Conservation (phyloP, 805 yeast genomes). For the Saccharomycopsis babjevae region DNA sequence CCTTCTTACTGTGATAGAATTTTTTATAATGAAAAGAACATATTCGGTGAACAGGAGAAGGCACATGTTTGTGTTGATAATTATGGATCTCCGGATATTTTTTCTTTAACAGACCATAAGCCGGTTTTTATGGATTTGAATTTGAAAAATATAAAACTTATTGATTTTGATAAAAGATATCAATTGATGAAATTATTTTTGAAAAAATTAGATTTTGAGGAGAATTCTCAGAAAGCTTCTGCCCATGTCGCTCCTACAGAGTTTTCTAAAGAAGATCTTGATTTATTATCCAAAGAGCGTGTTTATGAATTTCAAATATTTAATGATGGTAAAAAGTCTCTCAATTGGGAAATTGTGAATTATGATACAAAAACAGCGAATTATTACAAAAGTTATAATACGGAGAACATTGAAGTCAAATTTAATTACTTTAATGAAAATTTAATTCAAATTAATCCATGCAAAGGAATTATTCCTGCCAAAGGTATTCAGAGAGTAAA, state of each 20-base stretch:
- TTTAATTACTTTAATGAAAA: slow-evolving; percentile 12
- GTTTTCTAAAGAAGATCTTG: slow-evolving; percentile 21
- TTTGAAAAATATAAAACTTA: slow-evolving; percentile 27
- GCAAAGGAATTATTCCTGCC: slow-evolving; percentile 26
- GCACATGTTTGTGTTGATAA: slow-evolving; percentile 24
- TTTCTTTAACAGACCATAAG: slow-evolving; percentile 40
- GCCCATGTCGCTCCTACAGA: slow-evolving; percentile 31
- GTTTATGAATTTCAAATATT: slow-evolving; percentile 27
- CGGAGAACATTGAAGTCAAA: slow-evolving; percentile 7
- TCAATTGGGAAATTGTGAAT: slow-evolving; percentile 31
- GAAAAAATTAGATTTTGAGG: slow-evolving; percentile 33
- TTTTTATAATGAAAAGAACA: slow-evolving; percentile 27
- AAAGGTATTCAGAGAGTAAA: slow-evolving; percentile 20
- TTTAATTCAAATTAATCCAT: slow-evolving; percentile 18
- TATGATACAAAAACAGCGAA: slow-evolving; percentile 21
- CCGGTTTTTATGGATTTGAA: slow-evolving; percentile 35
- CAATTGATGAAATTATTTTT: slow-evolving; percentile 29
- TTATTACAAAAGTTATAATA: slow-evolving; percentile 18
- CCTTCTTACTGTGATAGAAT: slow-evolving; percentile 58
- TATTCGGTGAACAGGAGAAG: slow-evolving; percentile 18
- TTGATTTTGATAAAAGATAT: slow-evolving; percentile 30
- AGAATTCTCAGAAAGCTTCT: slow-evolving; percentile 33
- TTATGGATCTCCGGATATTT: slow-evolving; percentile 20
- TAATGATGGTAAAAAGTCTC: slow-evolving; percentile 25
- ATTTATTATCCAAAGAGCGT: slow-evolving; percentile 21